Conservation (phyloP, 176 grass and related monocot species). For the Leersia perrieri region DNA sequence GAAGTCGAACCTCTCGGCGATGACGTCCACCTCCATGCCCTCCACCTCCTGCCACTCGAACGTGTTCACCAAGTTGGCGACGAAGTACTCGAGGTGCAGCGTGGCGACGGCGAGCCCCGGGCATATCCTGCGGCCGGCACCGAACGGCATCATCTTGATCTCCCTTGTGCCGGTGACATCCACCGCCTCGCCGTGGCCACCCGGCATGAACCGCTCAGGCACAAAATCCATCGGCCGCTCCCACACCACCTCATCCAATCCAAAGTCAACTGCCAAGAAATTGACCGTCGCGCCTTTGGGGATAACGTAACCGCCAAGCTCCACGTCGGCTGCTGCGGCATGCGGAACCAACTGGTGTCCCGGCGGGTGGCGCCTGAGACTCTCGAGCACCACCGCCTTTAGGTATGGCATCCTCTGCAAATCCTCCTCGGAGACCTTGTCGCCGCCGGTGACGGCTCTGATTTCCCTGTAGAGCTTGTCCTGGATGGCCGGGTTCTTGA, state of each 20-base stretch:
- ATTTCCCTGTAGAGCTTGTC: slow-evolving; percentile 41
- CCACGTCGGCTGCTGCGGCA: slow-evolving; percentile 22
- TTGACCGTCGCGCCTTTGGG: slow-evolving; percentile 36
- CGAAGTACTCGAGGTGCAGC: slow-evolving; percentile 32
- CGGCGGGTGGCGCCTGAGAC: slow-evolving; percentile 49
- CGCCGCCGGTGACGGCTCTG: background rate
- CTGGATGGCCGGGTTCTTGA: slow-evolving; percentile 44
- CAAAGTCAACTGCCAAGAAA: slow-evolving; percentile 29
- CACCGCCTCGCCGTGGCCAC: no score
- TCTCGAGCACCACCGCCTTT: slow-evolving; percentile 55
- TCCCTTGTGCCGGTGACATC: no score
- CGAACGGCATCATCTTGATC: slow-evolving; percentile 62
- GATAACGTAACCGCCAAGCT: slow-evolving; percentile 19
- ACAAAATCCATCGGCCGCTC: slow-evolving; percentile 31
- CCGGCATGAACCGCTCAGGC: no score
- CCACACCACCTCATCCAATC: slow-evolving; percentile 18
- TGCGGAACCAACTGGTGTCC: slow-evolving; percentile 29
- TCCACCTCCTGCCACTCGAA: slow-evolving; percentile 7
- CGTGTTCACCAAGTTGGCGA: slow-evolving; percentile 20
- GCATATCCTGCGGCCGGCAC: slow-evolving; percentile 39
- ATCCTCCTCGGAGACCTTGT: slow-evolving; percentile 34
- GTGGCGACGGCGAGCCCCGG: background rate
- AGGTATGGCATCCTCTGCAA: slow-evolving; percentile 39
- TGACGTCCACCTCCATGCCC: slow-evolving; percentile 34
- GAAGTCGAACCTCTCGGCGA: slow-evolving; percentile 23